These are phyloP conservation scores for Balamuthia mandrillaris DNA, from an alignment of 208 protist genomes.

Conservation along the genomic window DNA sequence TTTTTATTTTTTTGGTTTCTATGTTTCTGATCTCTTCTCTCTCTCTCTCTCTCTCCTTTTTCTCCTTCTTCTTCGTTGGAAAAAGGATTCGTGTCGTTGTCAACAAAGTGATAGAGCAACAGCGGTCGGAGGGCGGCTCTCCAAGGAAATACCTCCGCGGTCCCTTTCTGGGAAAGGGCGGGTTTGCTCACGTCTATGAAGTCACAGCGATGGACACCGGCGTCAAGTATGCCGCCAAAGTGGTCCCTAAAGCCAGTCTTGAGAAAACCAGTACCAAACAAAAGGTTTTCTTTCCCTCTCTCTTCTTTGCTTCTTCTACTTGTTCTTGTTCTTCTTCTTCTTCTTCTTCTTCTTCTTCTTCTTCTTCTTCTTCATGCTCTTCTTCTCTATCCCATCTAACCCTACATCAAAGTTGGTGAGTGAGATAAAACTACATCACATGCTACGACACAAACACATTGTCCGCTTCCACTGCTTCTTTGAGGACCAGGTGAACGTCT, in stretches of 20 bases:
- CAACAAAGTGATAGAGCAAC: too few relatives aligned
- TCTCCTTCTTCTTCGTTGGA: too few relatives aligned
- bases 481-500: conserved; percentile 92
- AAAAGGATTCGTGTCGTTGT: too few relatives aligned
- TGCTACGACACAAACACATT: conserved; percentile 91
- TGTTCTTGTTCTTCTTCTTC: neutral
- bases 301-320: neutral
- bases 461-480: conserved; percentile 94
- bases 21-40: too few relatives aligned
- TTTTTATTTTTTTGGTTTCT: too few relatives aligned
- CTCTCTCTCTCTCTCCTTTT: too few relatives aligned
- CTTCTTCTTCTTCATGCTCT: neutral
- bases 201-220: conserved; percentile 75
- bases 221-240: conserved; percentile 88
- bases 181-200: conserved; percentile 95
- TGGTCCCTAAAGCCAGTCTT: conserved; percentile 85
- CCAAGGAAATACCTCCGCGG: too few relatives aligned
- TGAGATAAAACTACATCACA: conserved; percentile 96
- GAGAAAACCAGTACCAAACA: conserved; percentile 87
- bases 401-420: conserved; percentile 72
- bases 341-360: conserved; percentile 2
- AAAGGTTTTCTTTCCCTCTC: conserved; percentile 74
- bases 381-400: neutral
- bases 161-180: conserved; percentile 75
- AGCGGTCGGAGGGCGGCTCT: too few relatives aligned